Conservation (phyloP, 73 alveolate species). For the Tetrahymena thermophila region DNA sequence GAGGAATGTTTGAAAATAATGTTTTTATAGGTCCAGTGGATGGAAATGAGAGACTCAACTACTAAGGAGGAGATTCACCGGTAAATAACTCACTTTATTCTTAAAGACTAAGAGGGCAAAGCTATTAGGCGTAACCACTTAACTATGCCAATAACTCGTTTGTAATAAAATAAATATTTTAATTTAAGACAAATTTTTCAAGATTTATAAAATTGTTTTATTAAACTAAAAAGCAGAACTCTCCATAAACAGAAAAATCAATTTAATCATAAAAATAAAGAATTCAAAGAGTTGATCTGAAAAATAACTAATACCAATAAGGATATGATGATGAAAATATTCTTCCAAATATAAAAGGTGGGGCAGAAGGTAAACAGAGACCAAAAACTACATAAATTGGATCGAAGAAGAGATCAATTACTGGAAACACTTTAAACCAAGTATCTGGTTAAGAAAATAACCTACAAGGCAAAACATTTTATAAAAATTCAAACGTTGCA, state of each 20-base stretch:
- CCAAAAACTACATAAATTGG: background rate
- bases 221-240: background rate
- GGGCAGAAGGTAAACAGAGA: background rate
- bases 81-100: background rate
- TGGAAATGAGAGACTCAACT: background rate
- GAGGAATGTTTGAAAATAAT: slow-evolving; percentile 50
- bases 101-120: background rate
- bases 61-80: background rate
- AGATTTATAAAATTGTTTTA: background rate
- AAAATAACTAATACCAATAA: background rate
- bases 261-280: background rate
- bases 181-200: background rate
- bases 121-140: background rate
- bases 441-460: background rate
- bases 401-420: background rate
- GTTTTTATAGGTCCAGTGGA: slow-evolving; percentile 2
- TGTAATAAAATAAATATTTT: background rate
- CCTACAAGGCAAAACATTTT: background rate
- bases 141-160: background rate
- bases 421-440: background rate
- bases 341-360: background rate
- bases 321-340: background rate
- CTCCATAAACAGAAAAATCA: background rate
- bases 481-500: background rate
- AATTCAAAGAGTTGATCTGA: background rate